Evolutionary conservation across 345 rosid genomes (phyloP).

Genomic region (Eucalyptus camaldulensis): DNA sequence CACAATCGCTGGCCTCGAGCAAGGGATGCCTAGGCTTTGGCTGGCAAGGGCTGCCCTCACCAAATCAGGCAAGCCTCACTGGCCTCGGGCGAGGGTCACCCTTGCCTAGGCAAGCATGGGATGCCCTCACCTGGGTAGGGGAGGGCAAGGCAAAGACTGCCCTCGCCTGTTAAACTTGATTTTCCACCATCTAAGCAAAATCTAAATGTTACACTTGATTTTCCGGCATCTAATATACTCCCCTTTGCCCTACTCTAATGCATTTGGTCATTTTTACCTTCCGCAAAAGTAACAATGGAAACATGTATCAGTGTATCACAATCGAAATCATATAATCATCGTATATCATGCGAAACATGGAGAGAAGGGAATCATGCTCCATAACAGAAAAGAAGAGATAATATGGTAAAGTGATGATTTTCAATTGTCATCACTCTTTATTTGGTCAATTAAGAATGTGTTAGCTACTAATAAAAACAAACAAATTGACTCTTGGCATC

Average conservation of each 20-base stretch:
- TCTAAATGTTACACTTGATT: background rate
- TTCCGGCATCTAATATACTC: background rate
- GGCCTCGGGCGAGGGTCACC: too few relatives aligned
- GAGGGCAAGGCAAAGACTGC: accelerated
- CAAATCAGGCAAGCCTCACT: too few relatives aligned
- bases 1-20: accelerated
- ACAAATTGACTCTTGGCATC: background rate
- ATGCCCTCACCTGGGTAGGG: accelerated
- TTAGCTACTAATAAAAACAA: background rate
- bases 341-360: background rate
- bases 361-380: background rate
- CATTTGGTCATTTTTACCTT: background rate
- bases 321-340: accelerated
- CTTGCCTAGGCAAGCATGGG: too few relatives aligned
- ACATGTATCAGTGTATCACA: background rate
- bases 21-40: accelerated
- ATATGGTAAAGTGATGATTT: background rate
- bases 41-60: too few relatives aligned
- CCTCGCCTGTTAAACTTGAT: too few relatives aligned
- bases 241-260: background rate
- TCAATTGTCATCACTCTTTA: background rate
- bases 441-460: background rate
- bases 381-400: background rate
- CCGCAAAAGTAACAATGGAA: accelerated
- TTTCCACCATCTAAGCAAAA: background rate